A percentile compares a stretch with the other conserved stretches of the same genome.
Conservation (phyloP, 192 early-diverging fungal genomes). For the Phlyctochytrium arcticum region DNA sequence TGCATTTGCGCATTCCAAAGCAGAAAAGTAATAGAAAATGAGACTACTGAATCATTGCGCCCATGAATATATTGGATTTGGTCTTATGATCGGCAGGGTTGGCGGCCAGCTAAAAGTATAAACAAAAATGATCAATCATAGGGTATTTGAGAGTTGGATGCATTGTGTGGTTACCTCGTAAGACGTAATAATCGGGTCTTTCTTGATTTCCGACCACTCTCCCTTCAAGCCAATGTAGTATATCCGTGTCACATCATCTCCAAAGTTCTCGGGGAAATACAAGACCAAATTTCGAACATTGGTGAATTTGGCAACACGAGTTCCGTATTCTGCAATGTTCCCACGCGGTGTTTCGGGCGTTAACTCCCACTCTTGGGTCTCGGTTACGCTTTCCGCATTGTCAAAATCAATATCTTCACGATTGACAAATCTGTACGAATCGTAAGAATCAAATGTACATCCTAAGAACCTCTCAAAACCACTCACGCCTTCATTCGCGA, state of each 20-base stretch:
- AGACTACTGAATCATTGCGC: constrained; percentile 24
- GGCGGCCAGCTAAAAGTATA: constrained; percentile 30
- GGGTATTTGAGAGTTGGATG: neutral
- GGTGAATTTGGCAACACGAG: constrained; percentile 30
- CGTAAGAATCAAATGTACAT: neutral
- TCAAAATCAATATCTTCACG: constrained; percentile 89
- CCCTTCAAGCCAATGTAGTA: constrained; percentile 88
- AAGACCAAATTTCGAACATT: constrained; percentile 75
- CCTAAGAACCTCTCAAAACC: neutral
- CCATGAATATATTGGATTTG: constrained; percentile 3
- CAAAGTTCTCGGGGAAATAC: constrained; percentile 78
- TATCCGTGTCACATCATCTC: constrained; percentile 70
- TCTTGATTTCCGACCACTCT: constrained; percentile 48
- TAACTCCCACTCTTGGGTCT: constrained; percentile 82
- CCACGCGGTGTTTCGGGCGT: constrained; percentile 60
- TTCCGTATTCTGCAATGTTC: constrained; percentile 42
- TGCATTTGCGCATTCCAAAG: constrained; percentile 9
- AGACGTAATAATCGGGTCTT: constrained; percentile 51
- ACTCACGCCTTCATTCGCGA: constrained; percentile 71
- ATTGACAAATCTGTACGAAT: constrained; percentile 70
- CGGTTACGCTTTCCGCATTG: constrained; percentile 57
- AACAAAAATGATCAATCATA: neutral
- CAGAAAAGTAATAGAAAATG: neutral
- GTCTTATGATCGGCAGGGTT: constrained; percentile 53
- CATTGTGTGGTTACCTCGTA: constrained; percentile 35